Base-by-base conservation (phyloP, 768 basidiomycete genomes). In the Pleurotus eryngii region DNA sequence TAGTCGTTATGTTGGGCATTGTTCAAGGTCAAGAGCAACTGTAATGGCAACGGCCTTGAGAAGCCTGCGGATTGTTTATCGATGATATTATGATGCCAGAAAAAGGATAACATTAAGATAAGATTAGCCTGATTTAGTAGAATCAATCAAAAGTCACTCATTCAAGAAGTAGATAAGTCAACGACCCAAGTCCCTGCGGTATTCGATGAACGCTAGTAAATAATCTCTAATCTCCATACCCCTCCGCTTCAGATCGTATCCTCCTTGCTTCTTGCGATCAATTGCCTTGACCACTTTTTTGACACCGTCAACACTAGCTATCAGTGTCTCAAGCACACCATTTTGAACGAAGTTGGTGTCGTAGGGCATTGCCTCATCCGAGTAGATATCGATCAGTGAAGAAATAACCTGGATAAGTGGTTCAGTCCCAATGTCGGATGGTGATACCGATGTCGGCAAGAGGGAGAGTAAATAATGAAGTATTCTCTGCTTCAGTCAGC, bases 361-460 rank as follows among this genome's bases (percentile, higher is more conserved):
- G 66, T 90, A 94, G 0, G 87, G 80, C 55, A 83, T 69, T 6
- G 71, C 78, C 71, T 98, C 95, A 72, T 98, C 95, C 3, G 94
- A 92, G 69, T 90, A 98, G 51, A 96, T 92, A 67, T 97, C 95
- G 57, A 97, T 90, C 46, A 97, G 75, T 22, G 90, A 90, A 12
- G 94, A 92, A 7, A 82, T 76, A 1, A 84, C 83, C 64, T 95
- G 91, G 22, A 97, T 78, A 53, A 89, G 75, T 0, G 88, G 80
- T 67, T 95, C 92, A 0, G 83, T 81, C 55, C 77, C 80, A 54
- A 74, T 71, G 18, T 75, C 66, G 4, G 81, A 75, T 1, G 76
- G 67, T 0, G 67, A 64, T 4, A 70, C 63, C 3, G 70, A 61
- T 2, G 75, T 74, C 5, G 86, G 82, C 12, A 90, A 74, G 17